These are phyloP conservation scores for Fusarium praegraminearum DNA, from an alignment of 2,329 filamentous ascomycete species.

Conservation along the genomic window DNA sequence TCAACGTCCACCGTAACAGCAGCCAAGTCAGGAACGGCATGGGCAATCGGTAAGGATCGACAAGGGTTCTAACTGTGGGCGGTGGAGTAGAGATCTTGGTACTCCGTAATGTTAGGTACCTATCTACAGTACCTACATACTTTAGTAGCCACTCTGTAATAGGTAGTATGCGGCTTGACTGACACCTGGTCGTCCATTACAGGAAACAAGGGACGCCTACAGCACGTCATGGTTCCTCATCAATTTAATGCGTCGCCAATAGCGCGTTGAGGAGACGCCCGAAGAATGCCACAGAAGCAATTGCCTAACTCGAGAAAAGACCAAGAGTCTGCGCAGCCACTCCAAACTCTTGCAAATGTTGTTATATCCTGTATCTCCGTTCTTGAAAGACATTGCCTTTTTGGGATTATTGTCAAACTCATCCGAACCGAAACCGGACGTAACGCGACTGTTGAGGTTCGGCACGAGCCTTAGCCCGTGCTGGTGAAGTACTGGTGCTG, in stretches of 20 bases:
- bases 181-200: constrained; percentile 7
- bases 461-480: constrained; percentile 37
- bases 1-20: constrained; percentile 28
- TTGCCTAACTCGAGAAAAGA: background rate
- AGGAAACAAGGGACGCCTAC: constrained; percentile 28
- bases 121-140: background rate
- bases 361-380: constrained; percentile 11
- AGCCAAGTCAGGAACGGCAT: constrained; percentile 48
- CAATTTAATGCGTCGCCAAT: constrained; percentile 20
- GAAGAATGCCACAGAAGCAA: background rate
- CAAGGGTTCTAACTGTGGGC: constrained; percentile 40
- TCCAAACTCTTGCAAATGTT: background rate
- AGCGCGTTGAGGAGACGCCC: background rate
- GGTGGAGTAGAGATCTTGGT: constrained; percentile 38
- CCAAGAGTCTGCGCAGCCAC: background rate
- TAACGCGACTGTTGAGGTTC: constrained; percentile 33
- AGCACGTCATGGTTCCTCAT: constrained; percentile 35
- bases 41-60: constrained; percentile 46
- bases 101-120: constrained; percentile 14
- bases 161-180: constrained; percentile 5
- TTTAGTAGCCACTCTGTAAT: background rate
- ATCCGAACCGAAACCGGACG: constrained; percentile 27
- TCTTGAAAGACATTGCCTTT: constrained; percentile 19
- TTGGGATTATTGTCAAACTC: constrained; percentile 9
- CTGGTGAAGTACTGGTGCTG: constrained; percentile 21